Conservation (phyloP, 192 early-diverging fungal genomes). For the Nowakowskiella sp. region DNA sequence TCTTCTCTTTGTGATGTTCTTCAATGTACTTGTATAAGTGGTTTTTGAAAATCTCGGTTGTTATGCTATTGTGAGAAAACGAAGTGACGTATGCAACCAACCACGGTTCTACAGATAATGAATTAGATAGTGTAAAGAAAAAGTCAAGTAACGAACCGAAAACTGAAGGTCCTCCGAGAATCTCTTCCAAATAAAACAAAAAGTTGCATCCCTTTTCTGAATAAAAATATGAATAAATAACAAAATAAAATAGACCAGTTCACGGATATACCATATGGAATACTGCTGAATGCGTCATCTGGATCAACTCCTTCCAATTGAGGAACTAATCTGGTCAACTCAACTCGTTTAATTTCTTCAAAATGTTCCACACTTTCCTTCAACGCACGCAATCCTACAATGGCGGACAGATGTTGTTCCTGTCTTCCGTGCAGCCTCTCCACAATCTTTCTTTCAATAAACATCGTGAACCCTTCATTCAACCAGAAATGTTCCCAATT, state of each 20-base stretch:
- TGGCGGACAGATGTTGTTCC: conserved; percentile 71
- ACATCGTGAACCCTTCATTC: conserved; percentile 95
- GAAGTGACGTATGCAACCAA: conserved; percentile 57
- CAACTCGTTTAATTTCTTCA: conserved; percentile 23
- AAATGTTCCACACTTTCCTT: conserved; percentile 50
- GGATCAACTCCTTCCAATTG: conserved; percentile 73
- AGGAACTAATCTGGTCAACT: conserved; percentile 55
- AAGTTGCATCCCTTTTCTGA: conserved; percentile 93
- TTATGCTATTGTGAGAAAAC: conserved; percentile 83
- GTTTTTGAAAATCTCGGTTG: conserved; percentile 79
- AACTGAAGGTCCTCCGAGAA: conserved; percentile 71
- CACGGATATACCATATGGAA: conserved; percentile 1
- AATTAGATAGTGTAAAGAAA: conserved; percentile 3
- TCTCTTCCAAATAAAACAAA: conserved; percentile 83
- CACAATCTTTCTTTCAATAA: conserved; percentile 86
- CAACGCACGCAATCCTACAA: conserved; percentile 73
- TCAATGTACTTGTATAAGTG: conserved; percentile 75
- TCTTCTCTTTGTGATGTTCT: conserved; percentile 53
- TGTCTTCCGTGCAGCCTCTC: conserved; percentile 71
- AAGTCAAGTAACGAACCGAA: conserved; percentile 67
- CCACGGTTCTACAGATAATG: conserved; percentile 17
- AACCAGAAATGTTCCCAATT: conserved; percentile 72
- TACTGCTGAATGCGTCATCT: conserved; percentile 49
- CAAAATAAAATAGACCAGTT: conserved; percentile 2
- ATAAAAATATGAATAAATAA: conserved; percentile 24